These are phyloP conservation scores for Elsinoe ampelina DNA, from an alignment of 2,329 filamentous ascomycete species.

Conservation along the genomic window DNA sequence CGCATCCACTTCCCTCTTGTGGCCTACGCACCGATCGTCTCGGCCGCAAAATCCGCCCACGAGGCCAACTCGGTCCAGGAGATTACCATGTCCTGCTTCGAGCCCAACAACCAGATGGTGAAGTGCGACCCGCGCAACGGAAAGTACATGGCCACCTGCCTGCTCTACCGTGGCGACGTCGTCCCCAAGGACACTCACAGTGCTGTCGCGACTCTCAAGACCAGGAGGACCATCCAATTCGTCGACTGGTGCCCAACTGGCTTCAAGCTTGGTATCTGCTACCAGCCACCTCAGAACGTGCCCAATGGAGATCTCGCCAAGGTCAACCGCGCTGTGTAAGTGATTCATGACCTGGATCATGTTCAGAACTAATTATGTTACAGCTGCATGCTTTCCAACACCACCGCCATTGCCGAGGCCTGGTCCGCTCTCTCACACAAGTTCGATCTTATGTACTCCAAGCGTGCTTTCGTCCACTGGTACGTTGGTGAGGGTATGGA, in stretches of 20 bases:
- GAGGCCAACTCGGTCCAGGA: constrained; percentile 97
- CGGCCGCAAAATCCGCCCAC: constrained; percentile 88
- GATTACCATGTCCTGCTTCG: constrained; percentile 98
- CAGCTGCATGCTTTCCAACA: constrained; percentile 98
- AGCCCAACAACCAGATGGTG: constrained; percentile 99
- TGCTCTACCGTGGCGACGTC: constrained; percentile 97
- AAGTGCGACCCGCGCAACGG: constrained; percentile 97
- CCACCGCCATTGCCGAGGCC: constrained; percentile 94
- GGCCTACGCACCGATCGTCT: constrained; percentile 89
- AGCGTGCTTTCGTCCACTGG: constrained; percentile 99
- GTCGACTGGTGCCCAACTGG: constrained; percentile 99
- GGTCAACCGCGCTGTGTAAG: constrained; percentile 95
- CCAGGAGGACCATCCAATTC: constrained; percentile 98
- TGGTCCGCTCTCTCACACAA: constrained; percentile 95
- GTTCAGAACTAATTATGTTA: constrained; percentile 19
- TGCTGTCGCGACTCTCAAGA: constrained; percentile 93
- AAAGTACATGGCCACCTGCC: constrained; percentile 99
- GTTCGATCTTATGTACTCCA: constrained; percentile 99
- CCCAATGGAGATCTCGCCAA: constrained; percentile 96
- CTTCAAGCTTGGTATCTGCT: constrained; percentile 99
- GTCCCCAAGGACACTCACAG: constrained; percentile 91
- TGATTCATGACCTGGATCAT: constrained; percentile 24
- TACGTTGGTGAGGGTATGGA: constrained; percentile 99
- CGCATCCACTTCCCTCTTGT: constrained; percentile 99
- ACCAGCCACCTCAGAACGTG: constrained; percentile 91